Evolutionary conservation across 2,329 filamentous ascomycete species (phyloP).

Genomic region (Ophioceras dolichostomum): DNA sequence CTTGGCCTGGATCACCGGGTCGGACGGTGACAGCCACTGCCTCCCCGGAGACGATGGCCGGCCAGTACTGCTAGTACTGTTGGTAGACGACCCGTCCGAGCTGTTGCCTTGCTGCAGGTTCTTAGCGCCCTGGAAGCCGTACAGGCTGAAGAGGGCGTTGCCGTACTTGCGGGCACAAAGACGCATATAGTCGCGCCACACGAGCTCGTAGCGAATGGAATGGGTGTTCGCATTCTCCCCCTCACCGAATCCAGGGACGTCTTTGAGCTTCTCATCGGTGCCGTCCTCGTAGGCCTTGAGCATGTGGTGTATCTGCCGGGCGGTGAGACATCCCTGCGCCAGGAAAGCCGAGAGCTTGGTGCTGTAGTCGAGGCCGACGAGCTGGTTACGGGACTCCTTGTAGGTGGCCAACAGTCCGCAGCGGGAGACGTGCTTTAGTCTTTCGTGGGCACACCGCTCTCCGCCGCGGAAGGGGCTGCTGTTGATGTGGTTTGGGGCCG

Average conservation of each 20-base stretch:
- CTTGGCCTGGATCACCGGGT: constrained; percentile 19
- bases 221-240: constrained; percentile 64
- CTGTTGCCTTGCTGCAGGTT: constrained; percentile 16
- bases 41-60: constrained; percentile 21
- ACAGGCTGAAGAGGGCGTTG: constrained; percentile 47
- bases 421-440: constrained; percentile 47
- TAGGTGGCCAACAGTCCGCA: constrained; percentile 51
- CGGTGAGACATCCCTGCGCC: constrained; percentile 59
- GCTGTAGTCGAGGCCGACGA: constrained; percentile 58
- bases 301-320: constrained; percentile 58
- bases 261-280: constrained; percentile 22
- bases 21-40: constrained; percentile 32
- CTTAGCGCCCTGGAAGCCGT: constrained; percentile 45
- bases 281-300: constrained; percentile 60
- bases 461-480: constrained; percentile 60
- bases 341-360: constrained; percentile 68
- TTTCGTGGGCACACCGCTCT: constrained; percentile 44
- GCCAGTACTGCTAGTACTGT: not conserved
- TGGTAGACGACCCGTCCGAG: not conserved
- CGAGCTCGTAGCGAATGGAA: constrained; percentile 57
- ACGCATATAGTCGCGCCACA: constrained; percentile 76
- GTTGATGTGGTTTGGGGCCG: constrained; percentile 39
- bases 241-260: constrained; percentile 45
- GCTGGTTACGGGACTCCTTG: constrained; percentile 58
- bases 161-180: constrained; percentile 62